Evolutionary conservation across 2,329 filamentous ascomycete genomes (phyloP).

Genomic region (Diaporthe citri): DNA sequence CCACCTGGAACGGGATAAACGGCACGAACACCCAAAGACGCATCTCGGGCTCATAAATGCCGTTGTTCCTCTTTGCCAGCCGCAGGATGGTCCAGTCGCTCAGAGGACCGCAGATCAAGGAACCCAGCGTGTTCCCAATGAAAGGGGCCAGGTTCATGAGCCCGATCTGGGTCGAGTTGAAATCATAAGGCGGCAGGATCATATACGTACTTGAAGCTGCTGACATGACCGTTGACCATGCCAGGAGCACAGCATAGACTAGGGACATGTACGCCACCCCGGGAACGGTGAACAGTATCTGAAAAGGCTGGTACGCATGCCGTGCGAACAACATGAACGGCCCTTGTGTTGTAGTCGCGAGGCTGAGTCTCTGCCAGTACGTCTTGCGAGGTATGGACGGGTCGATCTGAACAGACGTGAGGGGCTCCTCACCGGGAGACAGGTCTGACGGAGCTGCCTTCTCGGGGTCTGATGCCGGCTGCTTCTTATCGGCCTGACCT

Average conservation of each 20-base stretch:
- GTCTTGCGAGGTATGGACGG: conserved; percentile 35
- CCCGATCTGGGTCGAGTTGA: conserved; percentile 39
- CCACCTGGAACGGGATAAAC: conserved; percentile 44
- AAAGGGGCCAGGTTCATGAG: conserved; percentile 41
- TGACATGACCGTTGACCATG: conserved; percentile 39
- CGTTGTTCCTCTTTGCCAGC: conserved; percentile 50
- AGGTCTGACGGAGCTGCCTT: conserved; percentile 13
- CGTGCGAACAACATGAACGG: conserved; percentile 37
- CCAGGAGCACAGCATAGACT: conserved; percentile 40
- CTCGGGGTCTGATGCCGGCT: conserved; percentile 30
- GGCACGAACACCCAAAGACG: conserved; percentile 46
- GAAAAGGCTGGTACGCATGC: conserved; percentile 40
- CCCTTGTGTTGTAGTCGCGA: conserved; percentile 38
- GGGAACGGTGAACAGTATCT: conserved; percentile 39
- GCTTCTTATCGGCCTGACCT: neutral
- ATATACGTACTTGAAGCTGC: conserved; percentile 38
- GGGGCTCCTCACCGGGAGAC: neutral
- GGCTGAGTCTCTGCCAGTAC: conserved; percentile 37
- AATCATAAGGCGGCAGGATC: conserved; percentile 39
- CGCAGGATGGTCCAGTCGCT: conserved; percentile 51
- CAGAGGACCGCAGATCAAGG: conserved; percentile 50
- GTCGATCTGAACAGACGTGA: conserved; percentile 31
- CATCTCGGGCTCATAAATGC: conserved; percentile 55
- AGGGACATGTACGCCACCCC: conserved; percentile 39
- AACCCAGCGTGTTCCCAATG: conserved; percentile 46